Conservation (phyloP, 129 eudicot species). For the Calendula officinalis region DNA sequence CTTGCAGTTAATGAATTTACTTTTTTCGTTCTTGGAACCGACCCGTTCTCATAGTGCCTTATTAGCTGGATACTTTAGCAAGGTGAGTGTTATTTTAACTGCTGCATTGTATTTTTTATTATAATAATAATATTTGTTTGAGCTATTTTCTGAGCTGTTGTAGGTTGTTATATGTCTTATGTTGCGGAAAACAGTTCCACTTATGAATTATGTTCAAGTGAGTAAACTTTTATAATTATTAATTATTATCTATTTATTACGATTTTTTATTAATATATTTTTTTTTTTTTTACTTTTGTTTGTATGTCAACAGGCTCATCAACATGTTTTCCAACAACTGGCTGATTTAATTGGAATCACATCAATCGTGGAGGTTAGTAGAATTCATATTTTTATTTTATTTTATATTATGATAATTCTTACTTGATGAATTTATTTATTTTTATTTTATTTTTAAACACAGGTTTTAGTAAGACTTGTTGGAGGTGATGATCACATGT, state of each 20-base stretch:
- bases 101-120: background rate
- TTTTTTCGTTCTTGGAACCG: slow-evolving; percentile 92
- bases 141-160: slow-evolving; percentile 13
- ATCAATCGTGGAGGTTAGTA: slow-evolving; percentile 85
- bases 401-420: slow-evolving; percentile 24
- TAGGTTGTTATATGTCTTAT: slow-evolving; percentile 82
- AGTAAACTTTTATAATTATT: slow-evolving; percentile 16
- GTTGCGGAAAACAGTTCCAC: slow-evolving; percentile 70
- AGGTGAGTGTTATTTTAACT: slow-evolving; percentile 39
- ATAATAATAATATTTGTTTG: background rate
- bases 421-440: slow-evolving; percentile 10
- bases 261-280: background rate
- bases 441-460: slow-evolving; percentile 22
- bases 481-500: slow-evolving; percentile 84
- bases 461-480: slow-evolving; percentile 94
- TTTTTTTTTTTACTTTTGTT: slow-evolving; percentile 1
- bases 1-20: slow-evolving; percentile 80
- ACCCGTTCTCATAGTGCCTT: slow-evolving; percentile 76
- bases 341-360: slow-evolving; percentile 97
- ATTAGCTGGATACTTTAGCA: slow-evolving; percentile 93
- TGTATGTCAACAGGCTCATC: slow-evolving; percentile 54
- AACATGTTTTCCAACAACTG: slow-evolving; percentile 69
- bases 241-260: background rate
- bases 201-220: slow-evolving; percentile 82
- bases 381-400: background rate